Conservation (phyloP, 148 eudicot species). For the Rhododendron mucronatum region DNA sequence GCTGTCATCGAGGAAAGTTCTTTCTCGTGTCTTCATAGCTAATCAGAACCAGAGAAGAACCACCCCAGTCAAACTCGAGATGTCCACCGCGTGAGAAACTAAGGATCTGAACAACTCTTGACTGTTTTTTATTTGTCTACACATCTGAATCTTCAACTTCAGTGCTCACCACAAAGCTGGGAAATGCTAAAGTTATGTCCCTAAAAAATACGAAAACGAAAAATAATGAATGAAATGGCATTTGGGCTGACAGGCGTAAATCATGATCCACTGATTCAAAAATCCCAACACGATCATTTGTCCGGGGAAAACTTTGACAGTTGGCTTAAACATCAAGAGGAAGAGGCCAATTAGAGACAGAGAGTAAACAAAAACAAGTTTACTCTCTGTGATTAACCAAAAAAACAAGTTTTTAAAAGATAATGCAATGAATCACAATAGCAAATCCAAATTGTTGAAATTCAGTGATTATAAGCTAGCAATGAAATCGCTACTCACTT, state of each 20-base stretch:
- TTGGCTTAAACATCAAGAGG: not conserved
- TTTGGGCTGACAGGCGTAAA: not conserved
- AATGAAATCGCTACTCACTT: conserved; percentile 44
- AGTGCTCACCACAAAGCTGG: conserved; percentile 69
- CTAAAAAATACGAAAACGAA: conserved; percentile 26
- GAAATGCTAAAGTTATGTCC: conserved; percentile 83
- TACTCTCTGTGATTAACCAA: too few relatives aligned
- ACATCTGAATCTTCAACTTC: conserved; percentile 59
- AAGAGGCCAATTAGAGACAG: not conserved
- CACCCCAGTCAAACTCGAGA: not conserved
- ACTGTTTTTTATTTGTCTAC: not conserved
- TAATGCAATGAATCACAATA: not conserved
- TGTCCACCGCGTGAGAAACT: not conserved
- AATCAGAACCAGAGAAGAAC: not conserved
- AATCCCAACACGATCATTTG: not conserved
- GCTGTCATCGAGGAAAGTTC: not conserved
- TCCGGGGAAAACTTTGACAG: not conserved
- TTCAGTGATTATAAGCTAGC: not conserved
- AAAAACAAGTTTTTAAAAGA: not conserved
- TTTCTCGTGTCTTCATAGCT: not conserved
- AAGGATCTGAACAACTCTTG: not conserved
- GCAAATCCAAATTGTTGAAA: not conserved
- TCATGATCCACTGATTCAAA: not conserved
- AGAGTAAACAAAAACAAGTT: not conserved
- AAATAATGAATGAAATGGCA: too few relatives aligned